Base-by-base conservation (phyloP, 768 basidiomycete genomes). In the Strobilomyces echinocephalus region DNA sequence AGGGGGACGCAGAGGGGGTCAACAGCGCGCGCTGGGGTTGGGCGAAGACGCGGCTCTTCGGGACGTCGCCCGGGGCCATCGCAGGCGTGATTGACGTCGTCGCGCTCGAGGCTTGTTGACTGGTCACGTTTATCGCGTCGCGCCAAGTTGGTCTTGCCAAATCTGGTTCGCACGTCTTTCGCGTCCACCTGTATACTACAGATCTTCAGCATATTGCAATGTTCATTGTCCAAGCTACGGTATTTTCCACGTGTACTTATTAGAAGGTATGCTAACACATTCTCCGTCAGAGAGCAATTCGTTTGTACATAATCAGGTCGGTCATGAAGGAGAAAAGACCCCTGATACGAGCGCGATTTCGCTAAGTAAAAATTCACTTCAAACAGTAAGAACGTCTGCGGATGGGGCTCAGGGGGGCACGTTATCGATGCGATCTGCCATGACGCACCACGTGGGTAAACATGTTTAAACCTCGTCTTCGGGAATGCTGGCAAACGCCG, bases 1-100 rank as follows among this genome's bases (percentile, higher is more conserved):
- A 69, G 33, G 69, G 65, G 20, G 67, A 68, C 16, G 63, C 58
- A 21, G 64, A 68, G 4, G 66, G 69, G 24, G 66, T 63, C 49
- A 65, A 45, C 41, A 65, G 40, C 15, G 42, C 42, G 36, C 60
- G 53, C 2, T 16, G 50, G 3, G 65, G 64, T 49, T 53, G 60
- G 35, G 24, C 33, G 14, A 56, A 49, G 33, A 56, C 30, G 38
- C 48, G 64, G 5, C 5, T 21, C 24, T 43, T 28, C 18, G 5
- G 21, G 14, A 9, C 6, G 35, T 46, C 48, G 36, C 30, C 53
- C 20, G 45, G 20, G 3, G 45, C 18, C 11, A 26, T 34, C 33
- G 55, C 20, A 15, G 62, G 52, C 65, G 60, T 65, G 24, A 46
- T 49, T 30, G 40, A 3, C 35, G 48, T 53, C 52, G 59, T 46